Conservation (phyloP, 2,329 filamentous ascomycete genomes). For the Aspergillus persii region DNA sequence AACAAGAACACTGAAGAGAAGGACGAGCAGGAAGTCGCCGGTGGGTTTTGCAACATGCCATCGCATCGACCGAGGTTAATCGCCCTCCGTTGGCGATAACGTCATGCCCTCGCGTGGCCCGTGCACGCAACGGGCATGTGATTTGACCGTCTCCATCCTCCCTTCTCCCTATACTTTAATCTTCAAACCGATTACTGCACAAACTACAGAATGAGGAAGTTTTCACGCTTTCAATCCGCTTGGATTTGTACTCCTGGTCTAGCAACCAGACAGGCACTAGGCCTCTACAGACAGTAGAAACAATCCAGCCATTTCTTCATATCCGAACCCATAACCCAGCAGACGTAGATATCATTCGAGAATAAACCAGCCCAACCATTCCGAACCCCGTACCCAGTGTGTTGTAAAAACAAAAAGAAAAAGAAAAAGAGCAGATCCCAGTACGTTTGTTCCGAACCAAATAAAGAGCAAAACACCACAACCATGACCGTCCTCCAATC, state of each 20-base stretch:
- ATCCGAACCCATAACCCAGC: background rate
- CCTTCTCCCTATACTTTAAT: too few species aligned
- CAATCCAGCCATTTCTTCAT: background rate
- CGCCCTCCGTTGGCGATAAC: constrained; percentile 1
- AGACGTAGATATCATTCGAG: constrained; percentile 1
- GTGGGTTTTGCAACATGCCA: background rate
- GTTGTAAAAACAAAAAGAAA: constrained; percentile 9
- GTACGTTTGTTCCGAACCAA: background rate
- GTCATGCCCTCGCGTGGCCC: constrained; percentile 10
- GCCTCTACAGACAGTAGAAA: constrained; percentile 1
- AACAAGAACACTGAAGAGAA: background rate
- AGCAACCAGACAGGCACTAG: background rate
- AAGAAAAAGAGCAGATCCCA: constrained; percentile 16
- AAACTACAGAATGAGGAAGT: background rate
- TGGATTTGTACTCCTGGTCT: background rate
- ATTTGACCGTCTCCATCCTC: background rate
- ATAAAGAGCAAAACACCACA: background rate
- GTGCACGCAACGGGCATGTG: constrained; percentile 11
- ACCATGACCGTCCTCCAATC: background rate
- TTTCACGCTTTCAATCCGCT: background rate
- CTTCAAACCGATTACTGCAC: too few species aligned
- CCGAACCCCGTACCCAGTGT: constrained; percentile 16
- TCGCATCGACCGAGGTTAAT: constrained; percentile 5
- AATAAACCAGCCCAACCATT: constrained; percentile 6
- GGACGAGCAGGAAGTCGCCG: background rate